Evolutionary conservation across 2,329 filamentous ascomycete genomes (phyloP).

Genomic region (Penicillium sp.): DNA sequence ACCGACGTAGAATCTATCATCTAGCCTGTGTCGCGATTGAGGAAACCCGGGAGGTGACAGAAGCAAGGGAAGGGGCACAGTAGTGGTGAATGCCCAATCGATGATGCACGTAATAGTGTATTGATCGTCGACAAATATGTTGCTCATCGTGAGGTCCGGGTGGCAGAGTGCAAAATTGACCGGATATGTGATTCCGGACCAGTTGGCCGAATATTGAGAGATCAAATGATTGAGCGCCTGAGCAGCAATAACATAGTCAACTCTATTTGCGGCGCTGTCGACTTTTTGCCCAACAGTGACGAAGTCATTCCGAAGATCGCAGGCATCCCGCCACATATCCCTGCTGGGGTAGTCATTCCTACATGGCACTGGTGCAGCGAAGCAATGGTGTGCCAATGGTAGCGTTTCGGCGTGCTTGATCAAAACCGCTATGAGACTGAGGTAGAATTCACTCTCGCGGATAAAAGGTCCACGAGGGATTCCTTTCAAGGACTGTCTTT

Average conservation of each 20-base stretch:
- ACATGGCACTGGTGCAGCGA: not conserved
- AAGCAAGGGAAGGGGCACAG: not conserved
- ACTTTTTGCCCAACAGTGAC: not conserved
- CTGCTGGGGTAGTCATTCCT: not conserved
- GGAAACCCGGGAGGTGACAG: not conserved
- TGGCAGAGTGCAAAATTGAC: not conserved
- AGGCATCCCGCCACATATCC: not conserved
- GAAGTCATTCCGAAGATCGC: not conserved
- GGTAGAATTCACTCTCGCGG: not conserved
- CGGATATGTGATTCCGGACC: not conserved
- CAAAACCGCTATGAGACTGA: not conserved
- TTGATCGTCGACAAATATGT: not conserved
- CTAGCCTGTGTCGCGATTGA: not conserved
- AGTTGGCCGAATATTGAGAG: not conserved
- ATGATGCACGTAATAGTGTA: not conserved
- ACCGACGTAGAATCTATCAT: not conserved
- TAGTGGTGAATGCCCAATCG: not conserved
- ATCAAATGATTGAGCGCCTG: not conserved
- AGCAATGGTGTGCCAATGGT: not conserved
- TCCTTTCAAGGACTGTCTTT: not conserved
- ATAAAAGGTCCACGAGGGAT: not conserved
- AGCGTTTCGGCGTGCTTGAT: not conserved
- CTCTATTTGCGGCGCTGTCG: not conserved
- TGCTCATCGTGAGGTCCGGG: not conserved
- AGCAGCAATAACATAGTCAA: not conserved